Evolutionary conservation across 1,284 basidiomycete species (phyloP), one percentile per base, ranked within the genome.

Genomic region (Tremellales sp.): DNA sequence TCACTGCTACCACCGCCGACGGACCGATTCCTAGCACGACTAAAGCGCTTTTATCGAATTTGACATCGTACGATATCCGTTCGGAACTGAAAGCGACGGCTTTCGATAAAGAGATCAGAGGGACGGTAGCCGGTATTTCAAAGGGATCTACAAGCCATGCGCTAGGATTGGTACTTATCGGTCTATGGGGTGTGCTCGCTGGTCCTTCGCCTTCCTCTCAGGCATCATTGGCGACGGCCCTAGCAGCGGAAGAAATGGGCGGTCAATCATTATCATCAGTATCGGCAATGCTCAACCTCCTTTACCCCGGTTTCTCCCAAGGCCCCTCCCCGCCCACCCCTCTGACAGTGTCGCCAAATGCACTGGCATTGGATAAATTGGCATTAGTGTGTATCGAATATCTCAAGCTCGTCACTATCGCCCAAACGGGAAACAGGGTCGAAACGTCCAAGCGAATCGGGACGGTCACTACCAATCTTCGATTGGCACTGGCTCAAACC

Each of bases 141-240:
- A 57, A 59, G 22, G 66, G 67, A 39, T 65, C 66, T 13, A 53
- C 66, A 0, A 58, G 66, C 4, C 69, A 70, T 41, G 65, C 67
- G 6, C 62, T 75, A 4, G 68, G 67, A n/a, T 57, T 75, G 15
- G 72, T 75, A 12, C 56, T 73, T 10, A 68, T 73, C 25, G 73
- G 70, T 26, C 58, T 75, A 10, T 73, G 73, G 72, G 67, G 68
- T 19, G 51, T 72, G 4, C 61, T 75, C 49, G 55, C 62, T 12
- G 64, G 65, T 33, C 67, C 68, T 22, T 48, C 60, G 4, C 49
- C 65, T 10, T 42, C 51, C 12, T 59, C 65, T 40, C 70, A 71
- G 40, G 65, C 62, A 1, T 57, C 66, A 8, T 58, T 75, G 6
- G 70, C 67, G 8, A 58, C 58, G 17, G 67, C 71, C n/a, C 58